A percentile compares a stretch with the other conserved stretches of the same genome.
Conservation (phyloP, 306 rosid species). For the Begonia peltatifolia region DNA sequence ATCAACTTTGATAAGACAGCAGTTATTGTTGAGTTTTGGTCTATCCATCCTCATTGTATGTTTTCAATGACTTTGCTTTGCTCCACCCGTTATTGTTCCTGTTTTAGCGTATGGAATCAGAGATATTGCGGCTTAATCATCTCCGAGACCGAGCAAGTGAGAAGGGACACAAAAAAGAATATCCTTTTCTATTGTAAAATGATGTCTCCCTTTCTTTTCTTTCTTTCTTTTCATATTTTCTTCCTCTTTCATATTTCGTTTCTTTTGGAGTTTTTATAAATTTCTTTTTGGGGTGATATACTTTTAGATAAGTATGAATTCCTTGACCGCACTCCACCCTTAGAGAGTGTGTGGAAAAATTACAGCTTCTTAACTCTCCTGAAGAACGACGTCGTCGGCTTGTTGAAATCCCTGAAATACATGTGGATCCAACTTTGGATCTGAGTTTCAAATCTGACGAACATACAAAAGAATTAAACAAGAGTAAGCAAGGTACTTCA, state of each 20-base stretch:
- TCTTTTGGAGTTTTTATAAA: conserved; percentile 1
- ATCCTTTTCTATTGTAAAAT: conserved; percentile 38
- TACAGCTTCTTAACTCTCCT: conserved; percentile 53
- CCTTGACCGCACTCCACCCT: conserved; percentile 68
- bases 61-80: background rate
- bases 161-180: conserved; percentile 79
- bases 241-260: background rate
- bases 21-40: conserved; percentile 2
- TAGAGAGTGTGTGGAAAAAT: conserved; percentile 57
- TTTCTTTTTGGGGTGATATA: too few relatives aligned
- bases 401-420: conserved; percentile 44
- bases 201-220: background rate
- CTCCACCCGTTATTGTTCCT: too few relatives aligned
- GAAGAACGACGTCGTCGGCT: conserved; percentile 67
- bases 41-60: conserved; percentile 9
- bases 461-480: conserved; percentile 32
- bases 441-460: conserved; percentile 53
- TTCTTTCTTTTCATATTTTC: background rate
- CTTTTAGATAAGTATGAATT: conserved; percentile 7
- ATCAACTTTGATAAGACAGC: background rate
- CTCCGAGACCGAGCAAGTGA: conserved; percentile 85
- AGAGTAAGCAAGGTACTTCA: conserved; percentile 48
- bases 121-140: conserved; percentile 49
- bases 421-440: conserved; percentile 63
- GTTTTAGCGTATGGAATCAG: conserved; percentile 52